Conservation (phyloP, 2,329 filamentous ascomycete species). For the Pseudopithomyces chartarum region DNA sequence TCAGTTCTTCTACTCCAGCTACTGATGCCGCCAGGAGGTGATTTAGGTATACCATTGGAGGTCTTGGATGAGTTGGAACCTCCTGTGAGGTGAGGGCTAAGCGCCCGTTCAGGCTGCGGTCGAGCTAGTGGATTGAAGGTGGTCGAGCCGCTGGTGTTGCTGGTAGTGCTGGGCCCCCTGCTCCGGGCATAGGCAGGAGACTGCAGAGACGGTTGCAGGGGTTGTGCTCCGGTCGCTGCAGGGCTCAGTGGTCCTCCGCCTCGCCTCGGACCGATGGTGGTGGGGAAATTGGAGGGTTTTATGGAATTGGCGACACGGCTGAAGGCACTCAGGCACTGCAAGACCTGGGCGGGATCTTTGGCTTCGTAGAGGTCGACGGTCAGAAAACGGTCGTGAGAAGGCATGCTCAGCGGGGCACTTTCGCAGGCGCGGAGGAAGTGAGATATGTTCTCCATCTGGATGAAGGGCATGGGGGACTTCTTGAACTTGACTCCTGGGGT, state of each 20-base stretch:
- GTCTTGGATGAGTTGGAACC: slow-evolving; percentile 63
- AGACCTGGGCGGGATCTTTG: slow-evolving; percentile 94
- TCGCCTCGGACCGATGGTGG: slow-evolving; percentile 74
- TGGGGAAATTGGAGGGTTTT: slow-evolving; percentile 75
- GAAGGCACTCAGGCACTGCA: slow-evolving; percentile 91
- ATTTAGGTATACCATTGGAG: slow-evolving; percentile 54
- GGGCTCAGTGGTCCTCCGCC: slow-evolving; percentile 51
- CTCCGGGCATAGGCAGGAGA: slow-evolving; percentile 38
- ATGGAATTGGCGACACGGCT: slow-evolving; percentile 80
- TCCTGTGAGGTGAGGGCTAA: slow-evolving; percentile 55
- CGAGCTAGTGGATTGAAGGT: slow-evolving; percentile 52
- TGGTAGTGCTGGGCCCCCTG: slow-evolving; percentile 54
- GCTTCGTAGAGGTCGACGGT: slow-evolving; percentile 95
- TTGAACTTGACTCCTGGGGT: slow-evolving; percentile 87
- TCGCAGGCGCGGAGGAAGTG: slow-evolving; percentile 92
- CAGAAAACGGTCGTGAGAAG: slow-evolving; percentile 92
- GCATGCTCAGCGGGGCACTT: slow-evolving; percentile 80
- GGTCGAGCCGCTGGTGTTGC: slow-evolving; percentile 47
- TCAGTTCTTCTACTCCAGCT: slow-evolving; percentile 90
- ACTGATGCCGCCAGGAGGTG: slow-evolving; percentile 65
- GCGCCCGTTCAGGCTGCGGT: slow-evolving; percentile 37
- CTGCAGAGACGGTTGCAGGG: slow-evolving; percentile 21
- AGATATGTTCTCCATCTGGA: slow-evolving; percentile 99
- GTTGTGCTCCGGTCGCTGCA: slow-evolving; percentile 32
- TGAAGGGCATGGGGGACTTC: slow-evolving; percentile 91